phyloP scores from a whole-genome alignment of 257 asterid species.

The Solanum peruvianum region DNA sequence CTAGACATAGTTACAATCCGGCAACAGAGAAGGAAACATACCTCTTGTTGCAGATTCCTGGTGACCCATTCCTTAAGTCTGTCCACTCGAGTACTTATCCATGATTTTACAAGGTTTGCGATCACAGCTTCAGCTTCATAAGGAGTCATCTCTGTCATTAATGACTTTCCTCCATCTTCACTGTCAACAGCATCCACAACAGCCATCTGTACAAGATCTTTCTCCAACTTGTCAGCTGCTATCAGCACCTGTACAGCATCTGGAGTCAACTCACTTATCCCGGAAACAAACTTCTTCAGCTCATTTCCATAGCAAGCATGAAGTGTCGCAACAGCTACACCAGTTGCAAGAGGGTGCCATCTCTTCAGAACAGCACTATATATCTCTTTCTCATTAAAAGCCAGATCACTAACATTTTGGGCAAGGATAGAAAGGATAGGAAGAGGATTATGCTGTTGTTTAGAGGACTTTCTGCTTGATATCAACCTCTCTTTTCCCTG shows the following conservation, averaged over 20 bases:
- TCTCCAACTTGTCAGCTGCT: slow-evolving; percentile 83
- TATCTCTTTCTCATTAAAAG: slow-evolving; percentile 83
- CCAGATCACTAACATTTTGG: slow-evolving; percentile 63
- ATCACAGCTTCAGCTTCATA: slow-evolving; percentile 83
- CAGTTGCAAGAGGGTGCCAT: slow-evolving; percentile 86
- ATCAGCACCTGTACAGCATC: slow-evolving; percentile 86
- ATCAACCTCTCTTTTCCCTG: slow-evolving; percentile 80
- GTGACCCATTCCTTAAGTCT: slow-evolving; percentile 80
- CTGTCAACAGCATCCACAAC: slow-evolving; percentile 84
- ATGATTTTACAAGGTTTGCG: slow-evolving; percentile 52
- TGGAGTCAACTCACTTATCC: slow-evolving; percentile 72
- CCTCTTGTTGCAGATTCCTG: slow-evolving; percentile 83
- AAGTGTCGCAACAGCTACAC: slow-evolving; percentile 85
- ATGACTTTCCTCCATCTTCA: slow-evolving; percentile 94
- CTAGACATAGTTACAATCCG: background rate
- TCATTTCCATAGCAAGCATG: slow-evolving; percentile 74
- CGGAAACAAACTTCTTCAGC: slow-evolving; percentile 55
- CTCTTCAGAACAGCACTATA: slow-evolving; percentile 70
- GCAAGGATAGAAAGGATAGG: slow-evolving; percentile 73
- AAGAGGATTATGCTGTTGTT: slow-evolving; percentile 53
- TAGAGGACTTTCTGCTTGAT: slow-evolving; percentile 54
- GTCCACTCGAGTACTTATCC: slow-evolving; percentile 74
- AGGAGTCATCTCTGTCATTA: slow-evolving; percentile 91
- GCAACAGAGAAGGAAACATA: slow-evolving; percentile 7
- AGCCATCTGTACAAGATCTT: slow-evolving; percentile 84